Evolutionary conservation across 768 basidiomycete genomes (phyloP), one percentile per base, ranked within the genome.

Genomic region (Mycena pura): DNA sequence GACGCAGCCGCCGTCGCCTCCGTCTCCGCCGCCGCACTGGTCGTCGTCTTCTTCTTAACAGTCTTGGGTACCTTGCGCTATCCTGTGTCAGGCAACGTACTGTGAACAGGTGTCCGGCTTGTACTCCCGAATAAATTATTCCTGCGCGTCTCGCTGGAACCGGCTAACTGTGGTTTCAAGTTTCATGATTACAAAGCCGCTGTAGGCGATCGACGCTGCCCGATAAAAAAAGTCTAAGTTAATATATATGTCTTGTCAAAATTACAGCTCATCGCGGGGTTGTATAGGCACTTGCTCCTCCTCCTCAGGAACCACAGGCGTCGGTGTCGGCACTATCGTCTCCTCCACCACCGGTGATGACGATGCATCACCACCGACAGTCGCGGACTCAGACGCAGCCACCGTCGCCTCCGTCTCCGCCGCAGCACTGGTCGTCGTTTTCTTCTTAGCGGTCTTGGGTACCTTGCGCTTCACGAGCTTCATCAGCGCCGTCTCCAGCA

Each of bases 401-500:
- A 62, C 48, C 41, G 71, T 49, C 39, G 73, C 55, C 44, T 71
- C 63, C 21, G 70, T 60, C 40, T 67, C 41, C 24, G 64, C 67
- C 24, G 72, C 36, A 38, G 57, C 50, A 36, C 46, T 62, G 13
- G 64, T 68, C 51, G 68, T 71, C 36, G 78, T 75, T 62, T 76
- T 82, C 45, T 78, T 75, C 74, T 87, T 88, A 77, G 80, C 85
- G 54, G 76, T 71, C 74, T 89, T 90, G 3, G 90, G 87, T 41
- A 81, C 77, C 77, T 86, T 92, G 73, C 89, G 81, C 79, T 80
- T 90, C 67, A 82, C 82, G 60, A 93, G 68, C 71, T 81, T 87
- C 72, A 86, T 85, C 74, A 93, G 69, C 46, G 88, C 88, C 49
- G 78, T 84, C 80, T 96, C 94, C 32, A 97, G 77, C 41, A 83